Conservation (phyloP, 2,329 filamentous ascomycete genomes). For the Alternaria ventricosa region DNA sequence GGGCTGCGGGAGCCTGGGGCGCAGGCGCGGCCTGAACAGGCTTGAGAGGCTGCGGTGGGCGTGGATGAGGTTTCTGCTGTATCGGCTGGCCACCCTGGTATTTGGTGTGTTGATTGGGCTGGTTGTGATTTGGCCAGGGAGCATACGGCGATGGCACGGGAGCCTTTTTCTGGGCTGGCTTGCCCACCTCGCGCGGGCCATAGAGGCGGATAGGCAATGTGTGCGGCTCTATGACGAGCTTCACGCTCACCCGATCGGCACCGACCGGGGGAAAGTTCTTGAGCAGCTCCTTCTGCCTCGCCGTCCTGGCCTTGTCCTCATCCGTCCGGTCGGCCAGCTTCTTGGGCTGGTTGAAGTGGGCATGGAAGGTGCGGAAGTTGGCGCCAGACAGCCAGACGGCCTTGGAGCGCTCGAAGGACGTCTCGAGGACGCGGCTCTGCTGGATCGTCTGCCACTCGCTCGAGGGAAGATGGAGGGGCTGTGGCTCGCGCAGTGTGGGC, state of each 20-base stretch:
- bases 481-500: constrained; percentile 72
- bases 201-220: constrained; percentile 69
- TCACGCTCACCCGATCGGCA: constrained; percentile 21
- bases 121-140: constrained; percentile 44
- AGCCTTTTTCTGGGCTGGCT: constrained; percentile 38
- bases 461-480: constrained; percentile 66
- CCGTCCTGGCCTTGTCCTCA: constrained; percentile 63
- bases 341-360: constrained; percentile 45
- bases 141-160: constrained; percentile 35
- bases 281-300: constrained; percentile 64
- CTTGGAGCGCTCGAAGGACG: constrained; percentile 76
- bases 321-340: constrained; percentile 64
- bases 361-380: constrained; percentile 49
- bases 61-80: constrained; percentile 33
- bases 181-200: constrained; percentile 36
- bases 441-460: constrained; percentile 76
- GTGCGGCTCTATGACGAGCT: constrained; percentile 78
- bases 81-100: constrained; percentile 26
- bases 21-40: constrained; percentile 32
- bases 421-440: constrained; percentile 77
- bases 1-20: constrained; percentile 34
- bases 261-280: constrained; percentile 48
- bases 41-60: constrained; percentile 32
- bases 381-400: constrained; percentile 52
- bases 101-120: constrained; percentile 35